Evolutionary conservation across 2,329 filamentous ascomycete species (phyloP), one percentile per base, ranked within the genome.

Genomic region (Seiridium cupressi): DNA sequence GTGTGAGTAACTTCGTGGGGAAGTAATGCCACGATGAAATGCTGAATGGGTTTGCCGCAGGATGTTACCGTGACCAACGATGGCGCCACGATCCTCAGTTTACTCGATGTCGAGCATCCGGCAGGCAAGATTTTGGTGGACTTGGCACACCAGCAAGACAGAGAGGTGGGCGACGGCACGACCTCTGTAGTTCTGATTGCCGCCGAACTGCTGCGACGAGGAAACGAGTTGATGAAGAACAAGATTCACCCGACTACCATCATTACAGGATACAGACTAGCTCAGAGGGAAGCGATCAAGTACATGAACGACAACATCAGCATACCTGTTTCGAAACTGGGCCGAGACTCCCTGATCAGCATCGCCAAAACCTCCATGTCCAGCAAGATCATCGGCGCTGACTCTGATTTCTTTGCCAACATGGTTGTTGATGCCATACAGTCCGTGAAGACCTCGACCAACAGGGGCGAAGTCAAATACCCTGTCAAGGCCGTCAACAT

Each of bases 361-460:
- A 97, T 99, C 74, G 95, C 95, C 64, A 98, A 94, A 82, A 99
- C 95, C 26, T 97, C 93, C 72, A 99, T 99, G 94, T 97, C 93
- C 57, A 96, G 92, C 83, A 99, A 99, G 82, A 96, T 99, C 72
- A 98, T 99, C 74, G 95, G 95, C 60, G 82, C 91, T 60, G 95
- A 99, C 77, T 93, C 92, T 10, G 93, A 97, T 65, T 99, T 99
- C 82, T 99, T 99, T 73, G 88, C 94, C 68, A 91, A 95, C 78
- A 96, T 99, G 90, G 93, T 93, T 10, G 95, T 99, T 55, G 94
- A 99, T 76, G 93, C 91, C 65, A 97, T 99, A 84, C 88, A 91
- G 74, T 90, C 93, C 58, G 95, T 99, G 72, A 97, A 97, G 84
- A 88, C 90, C 51, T 92, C 90, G 62, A 97, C 97, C 80, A 93